Evolutionary conservation across 2,329 filamentous ascomycete species (phyloP).

Genomic region (Xylariales sp.): DNA sequence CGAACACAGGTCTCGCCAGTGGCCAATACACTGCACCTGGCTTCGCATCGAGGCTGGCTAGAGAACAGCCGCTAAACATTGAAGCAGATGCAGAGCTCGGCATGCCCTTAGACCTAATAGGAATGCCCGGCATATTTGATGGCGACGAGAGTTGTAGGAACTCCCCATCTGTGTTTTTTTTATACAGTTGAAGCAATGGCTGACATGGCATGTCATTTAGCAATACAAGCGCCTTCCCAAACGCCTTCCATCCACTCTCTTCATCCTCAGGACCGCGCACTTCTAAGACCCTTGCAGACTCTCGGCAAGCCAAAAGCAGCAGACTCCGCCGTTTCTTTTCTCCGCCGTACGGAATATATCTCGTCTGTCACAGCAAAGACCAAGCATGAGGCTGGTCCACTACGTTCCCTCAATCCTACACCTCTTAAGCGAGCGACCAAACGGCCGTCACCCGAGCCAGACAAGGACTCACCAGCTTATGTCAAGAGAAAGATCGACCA

Average conservation of each 20-base stretch:
- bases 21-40: slow-evolving; percentile 90
- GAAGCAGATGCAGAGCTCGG: slow-evolving; percentile 97
- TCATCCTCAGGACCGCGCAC: slow-evolving; percentile 84
- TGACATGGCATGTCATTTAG: slow-evolving; percentile 58
- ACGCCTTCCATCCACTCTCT: slow-evolving; percentile 81
- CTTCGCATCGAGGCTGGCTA: slow-evolving; percentile 87
- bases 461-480: slow-evolving; percentile 71
- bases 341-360: slow-evolving; percentile 96
- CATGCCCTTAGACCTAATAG: slow-evolving; percentile 95
- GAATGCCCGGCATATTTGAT: slow-evolving; percentile 93
- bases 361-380: slow-evolving; percentile 67
- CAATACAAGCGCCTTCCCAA: slow-evolving; percentile 82
- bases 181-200: slow-evolving; percentile 7
- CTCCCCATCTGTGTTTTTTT: slow-evolving; percentile 8
- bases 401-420: slow-evolving; percentile 61
- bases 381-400: slow-evolving; percentile 63
- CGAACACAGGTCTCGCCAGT: slow-evolving; percentile 87
- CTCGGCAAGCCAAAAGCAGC: slow-evolving; percentile 85
- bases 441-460: slow-evolving; percentile 66
- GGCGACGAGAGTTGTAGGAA: slow-evolving; percentile 89
- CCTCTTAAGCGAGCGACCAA: slow-evolving; percentile 57
- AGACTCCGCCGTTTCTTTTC: slow-evolving; percentile 87
- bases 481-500: slow-evolving; percentile 76
- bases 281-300: slow-evolving; percentile 84
- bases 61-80: slow-evolving; percentile 94